Evolutionary conservation across 352 stramenopile species (phyloP), one percentile per base, ranked within the genome.

Genomic region (Aphanomyces euteiches): DNA sequence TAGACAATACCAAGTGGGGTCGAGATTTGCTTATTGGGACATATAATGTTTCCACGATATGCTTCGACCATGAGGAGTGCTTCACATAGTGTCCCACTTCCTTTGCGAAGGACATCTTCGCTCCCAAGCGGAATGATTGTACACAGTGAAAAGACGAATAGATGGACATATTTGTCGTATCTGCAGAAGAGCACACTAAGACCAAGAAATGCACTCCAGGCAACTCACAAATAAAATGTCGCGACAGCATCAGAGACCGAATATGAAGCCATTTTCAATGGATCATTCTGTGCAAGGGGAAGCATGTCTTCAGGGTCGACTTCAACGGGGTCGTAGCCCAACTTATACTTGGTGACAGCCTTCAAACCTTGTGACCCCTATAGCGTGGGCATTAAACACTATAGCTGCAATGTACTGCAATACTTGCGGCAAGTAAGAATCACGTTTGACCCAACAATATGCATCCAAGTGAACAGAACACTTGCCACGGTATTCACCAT

Each of bases 271-370:
- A 99, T 99, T 69, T 98, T 92, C 21, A 94, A 79, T 8, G 98
- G 97, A 53, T 97, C 78, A 75, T 99, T 95, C 47, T 87, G 85
- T 4, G 98, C 98, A 66, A 98, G 90, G 3, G 84, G 79, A 28
- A 99, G 75, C 98, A 99, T 99, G 76, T 99, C 97, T 87, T 99
- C 97, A 0, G 98, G 95, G 74, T 99, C 96, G 5, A 99, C 96
- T 73, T 97, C 87, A 5, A 99, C 96, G 0, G 96, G 97, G 77
- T 99, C 96, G 73, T 99, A 99, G 28, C 97, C 97, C 4, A 99
- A 78, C 77, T 99, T 99, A 72, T 98, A 98, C 74, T 98, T 98
- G 15, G 98, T 99, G 53, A 99, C 98, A 1, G 97, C 96, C 75
- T 99, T 99, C 7, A 99, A 83, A 43, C 98, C 98, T 70, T 99